Percentiles rank a stretch among this genome's conserved stretches.
phyloP scores from a whole-genome alignment of 495 filamentous ascomycete genomes.

The Aspergillus sclerotioniger region DNA sequence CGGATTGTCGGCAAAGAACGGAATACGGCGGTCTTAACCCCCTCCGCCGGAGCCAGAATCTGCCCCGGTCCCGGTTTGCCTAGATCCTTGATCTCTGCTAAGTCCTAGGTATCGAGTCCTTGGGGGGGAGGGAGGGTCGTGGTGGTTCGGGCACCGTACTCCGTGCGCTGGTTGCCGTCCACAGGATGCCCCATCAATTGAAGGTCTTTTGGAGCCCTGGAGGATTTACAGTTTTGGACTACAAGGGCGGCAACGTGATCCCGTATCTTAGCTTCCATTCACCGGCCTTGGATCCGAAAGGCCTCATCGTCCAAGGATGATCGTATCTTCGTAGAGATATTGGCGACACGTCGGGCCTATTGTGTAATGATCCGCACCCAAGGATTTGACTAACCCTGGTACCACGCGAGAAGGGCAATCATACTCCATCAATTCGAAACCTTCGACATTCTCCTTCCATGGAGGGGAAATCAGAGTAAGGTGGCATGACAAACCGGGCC shows the following conservation, averaged over 20 bases:
- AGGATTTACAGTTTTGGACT: constrained; percentile 17
- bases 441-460: background rate
- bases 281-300: constrained; percentile 3
- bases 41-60: constrained; percentile 11
- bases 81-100: too few relatives aligned
- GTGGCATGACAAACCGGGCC: background rate
- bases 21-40: background rate
- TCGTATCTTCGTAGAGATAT: background rate
- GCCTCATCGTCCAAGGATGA: background rate
- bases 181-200: background rate
- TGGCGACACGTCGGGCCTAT: too few relatives aligned
- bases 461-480: background rate
- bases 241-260: constrained; percentile 7
- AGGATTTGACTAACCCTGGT: background rate
- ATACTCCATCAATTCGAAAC: background rate
- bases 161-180: too few relatives aligned
- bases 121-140: too few relatives aligned
- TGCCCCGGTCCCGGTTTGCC: constrained; percentile 8
- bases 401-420: background rate
- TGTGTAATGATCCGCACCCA: background rate
- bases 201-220: background rate
- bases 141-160: too few relatives aligned
- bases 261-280: background rate
- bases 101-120: too few relatives aligned
- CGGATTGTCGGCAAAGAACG: constrained; percentile 7